Evolutionary conservation across 2,329 filamentous ascomycete genomes (phyloP).

Genomic region (Aspergillus pseudonomiae): DNA sequence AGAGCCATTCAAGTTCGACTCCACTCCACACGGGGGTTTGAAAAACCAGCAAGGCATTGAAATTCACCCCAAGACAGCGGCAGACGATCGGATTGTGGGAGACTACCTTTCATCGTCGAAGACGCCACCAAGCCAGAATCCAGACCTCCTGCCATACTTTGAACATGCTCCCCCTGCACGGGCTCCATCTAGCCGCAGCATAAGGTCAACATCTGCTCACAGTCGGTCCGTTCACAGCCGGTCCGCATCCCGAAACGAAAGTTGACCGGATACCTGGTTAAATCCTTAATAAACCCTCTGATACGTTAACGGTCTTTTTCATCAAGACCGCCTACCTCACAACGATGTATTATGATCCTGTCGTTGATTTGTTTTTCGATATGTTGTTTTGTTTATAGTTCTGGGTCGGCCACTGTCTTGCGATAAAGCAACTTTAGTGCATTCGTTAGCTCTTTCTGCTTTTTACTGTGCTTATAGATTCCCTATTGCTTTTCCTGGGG

Average conservation of each 20-base stretch:
- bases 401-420: background rate
- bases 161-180: constrained; percentile 43
- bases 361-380: background rate
- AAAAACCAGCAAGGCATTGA: constrained; percentile 49
- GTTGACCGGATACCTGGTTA: background rate
- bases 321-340: background rate
- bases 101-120: constrained; percentile 38
- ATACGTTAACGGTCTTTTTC: background rate
- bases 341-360: constrained; percentile 7
- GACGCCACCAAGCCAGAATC: constrained; percentile 51
- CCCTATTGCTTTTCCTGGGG: background rate
- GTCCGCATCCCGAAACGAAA: constrained; percentile 1
- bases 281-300: background rate
- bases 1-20: constrained; percentile 44
- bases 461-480: background rate
- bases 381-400: background rate
- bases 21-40: constrained; percentile 42
- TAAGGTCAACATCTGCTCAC: constrained; percentile 40
- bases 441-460: background rate
- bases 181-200: constrained; percentile 37
- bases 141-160: constrained; percentile 48
- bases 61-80: constrained; percentile 50
- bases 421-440: constrained; percentile 2
- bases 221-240: constrained; percentile 41
- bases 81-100: constrained; percentile 49